Conservation (phyloP, 768 basidiomycete species). For the Trametes elegans region DNA sequence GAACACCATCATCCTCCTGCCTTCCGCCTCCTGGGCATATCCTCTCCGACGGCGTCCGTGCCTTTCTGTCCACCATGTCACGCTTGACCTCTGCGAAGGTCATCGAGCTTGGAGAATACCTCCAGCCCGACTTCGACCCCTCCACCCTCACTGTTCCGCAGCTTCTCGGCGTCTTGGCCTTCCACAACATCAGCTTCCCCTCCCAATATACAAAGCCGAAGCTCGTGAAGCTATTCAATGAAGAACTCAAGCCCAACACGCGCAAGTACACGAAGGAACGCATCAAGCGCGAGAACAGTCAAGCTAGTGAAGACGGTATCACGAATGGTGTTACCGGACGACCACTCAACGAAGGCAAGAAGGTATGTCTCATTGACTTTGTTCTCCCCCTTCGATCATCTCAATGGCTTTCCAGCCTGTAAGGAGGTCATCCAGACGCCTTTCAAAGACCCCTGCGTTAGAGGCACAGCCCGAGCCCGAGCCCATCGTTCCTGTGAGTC, state of each 20-base stretch:
- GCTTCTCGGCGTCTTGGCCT: constrained; percentile 71
- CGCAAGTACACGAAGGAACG: constrained; percentile 61
- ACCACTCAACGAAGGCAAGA: constrained; percentile 48
- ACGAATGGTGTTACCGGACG: constrained; percentile 80
- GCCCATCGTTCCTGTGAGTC: constrained; percentile 43
- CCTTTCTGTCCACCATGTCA: constrained; percentile 50
- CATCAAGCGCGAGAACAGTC: constrained; percentile 61
- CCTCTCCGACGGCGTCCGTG: constrained; percentile 21
- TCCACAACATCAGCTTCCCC: constrained; percentile 74
- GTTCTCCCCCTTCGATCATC: constrained; percentile 4
- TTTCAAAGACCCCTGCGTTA: constrained; percentile 52
- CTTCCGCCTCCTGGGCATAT: constrained; percentile 4
- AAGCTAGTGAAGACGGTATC: constrained; percentile 81
- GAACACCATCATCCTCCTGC: constrained; percentile 18
- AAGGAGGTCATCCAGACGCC: constrained; percentile 61
- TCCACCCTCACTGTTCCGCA: constrained; percentile 74
- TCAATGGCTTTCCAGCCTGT: constrained; percentile 29
- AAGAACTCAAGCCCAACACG: constrained; percentile 64
- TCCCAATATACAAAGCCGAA: constrained; percentile 75
- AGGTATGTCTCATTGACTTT: constrained; percentile 34
- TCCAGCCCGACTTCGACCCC: constrained; percentile 77
- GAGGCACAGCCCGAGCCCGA: constrained; percentile 40
- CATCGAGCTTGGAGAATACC: constrained; percentile 72
- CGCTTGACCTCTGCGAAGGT: constrained; percentile 76
- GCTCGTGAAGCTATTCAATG: constrained; percentile 74